These are phyloP conservation scores for Primulina tabacum DNA, from an alignment of 257 asterid genomes.

Conservation along the genomic window DNA sequence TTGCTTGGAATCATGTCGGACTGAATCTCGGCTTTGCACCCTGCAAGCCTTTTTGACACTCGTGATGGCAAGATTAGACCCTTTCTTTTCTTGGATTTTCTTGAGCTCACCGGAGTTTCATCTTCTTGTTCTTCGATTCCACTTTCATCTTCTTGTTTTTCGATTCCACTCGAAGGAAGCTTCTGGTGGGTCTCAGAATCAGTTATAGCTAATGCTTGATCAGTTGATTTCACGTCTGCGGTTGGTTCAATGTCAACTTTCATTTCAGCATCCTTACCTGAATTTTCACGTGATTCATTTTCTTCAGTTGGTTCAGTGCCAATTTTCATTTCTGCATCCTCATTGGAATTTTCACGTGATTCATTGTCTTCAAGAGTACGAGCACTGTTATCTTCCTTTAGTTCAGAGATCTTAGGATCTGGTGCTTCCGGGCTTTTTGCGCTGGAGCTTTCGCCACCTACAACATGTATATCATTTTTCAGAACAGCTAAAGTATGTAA, in stretches of 20 bases:
- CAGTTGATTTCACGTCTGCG: conserved; percentile 4
- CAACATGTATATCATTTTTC: conserved; percentile 24
- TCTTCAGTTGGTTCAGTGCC: neutral
- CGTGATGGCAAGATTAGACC: conserved; percentile 25
- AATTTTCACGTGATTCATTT: conserved; percentile 9
- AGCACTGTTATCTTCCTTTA: conserved; percentile 20
- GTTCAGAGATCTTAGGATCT: conserved; percentile 28
- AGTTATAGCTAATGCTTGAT: conserved; percentile 9
- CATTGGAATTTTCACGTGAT: conserved; percentile 9
- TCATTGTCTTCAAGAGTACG: conserved; percentile 6
- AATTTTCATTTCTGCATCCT: neutral
- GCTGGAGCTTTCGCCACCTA: conserved; percentile 34
- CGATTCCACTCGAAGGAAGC: conserved; percentile 15
- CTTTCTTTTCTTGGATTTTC: conserved; percentile 33
- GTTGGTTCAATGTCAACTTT: conserved; percentile 14
- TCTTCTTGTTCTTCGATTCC: conserved; percentile 17
- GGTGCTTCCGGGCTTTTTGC: conserved; percentile 17
- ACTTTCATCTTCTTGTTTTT: conserved; percentile 15
- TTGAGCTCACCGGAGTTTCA: conserved; percentile 10
- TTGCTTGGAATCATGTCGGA: neutral
- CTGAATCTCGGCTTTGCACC: conserved; percentile 12
- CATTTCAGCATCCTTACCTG: conserved; percentile 17
- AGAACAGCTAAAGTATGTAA: conserved; percentile 10
- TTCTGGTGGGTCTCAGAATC: conserved; percentile 26
- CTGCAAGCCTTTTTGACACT: conserved; percentile 37